These are phyloP conservation scores for Poteriospumella lacustris DNA, from an alignment of 108 stramenopile genomes.

Conservation along the genomic window DNA sequence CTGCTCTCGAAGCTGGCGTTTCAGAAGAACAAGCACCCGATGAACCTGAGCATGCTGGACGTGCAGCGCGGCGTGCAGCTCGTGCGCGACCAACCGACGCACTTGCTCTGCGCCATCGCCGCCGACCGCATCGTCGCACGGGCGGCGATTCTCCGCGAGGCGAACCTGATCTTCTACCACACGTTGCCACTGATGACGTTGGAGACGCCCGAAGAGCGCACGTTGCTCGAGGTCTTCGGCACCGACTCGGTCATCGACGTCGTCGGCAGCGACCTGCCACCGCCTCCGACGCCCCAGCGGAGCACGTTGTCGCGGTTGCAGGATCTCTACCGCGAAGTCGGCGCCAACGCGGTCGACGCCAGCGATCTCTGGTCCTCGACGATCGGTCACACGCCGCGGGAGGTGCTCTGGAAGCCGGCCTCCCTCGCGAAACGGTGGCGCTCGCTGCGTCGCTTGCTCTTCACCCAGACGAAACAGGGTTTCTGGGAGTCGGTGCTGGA, in stretches of 20 bases:
- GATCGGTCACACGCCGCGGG: too few species aligned
- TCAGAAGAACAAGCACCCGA: neutral
- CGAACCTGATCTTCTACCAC: slow-evolving; percentile 63
- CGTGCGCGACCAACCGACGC: too few species aligned
- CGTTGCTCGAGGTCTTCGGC: slow-evolving; percentile 52
- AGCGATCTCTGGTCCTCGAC: neutral
- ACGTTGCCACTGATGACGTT: slow-evolving; percentile 70
- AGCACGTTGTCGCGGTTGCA: too few species aligned
- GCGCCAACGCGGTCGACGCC: too few species aligned
- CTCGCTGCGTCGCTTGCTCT: slow-evolving; percentile 55
- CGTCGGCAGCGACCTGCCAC: neutral
- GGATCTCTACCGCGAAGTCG: too few species aligned
- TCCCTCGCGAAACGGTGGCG: too few species aligned
- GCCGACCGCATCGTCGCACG: slow-evolving; percentile 57
- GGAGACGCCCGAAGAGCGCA: slow-evolving; percentile 71
- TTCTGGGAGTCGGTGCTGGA: slow-evolving; percentile 67
- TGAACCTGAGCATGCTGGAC: neutral
- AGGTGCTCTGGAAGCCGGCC: too few species aligned
- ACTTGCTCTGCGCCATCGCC: too few species aligned
- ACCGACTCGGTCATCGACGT: neutral
- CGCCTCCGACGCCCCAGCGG: too few species aligned
- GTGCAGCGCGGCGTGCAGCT: slow-evolving; percentile 11
- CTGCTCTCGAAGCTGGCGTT: slow-evolving; percentile 31
- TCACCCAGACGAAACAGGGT: slow-evolving; percentile 65
- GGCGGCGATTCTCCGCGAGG: slow-evolving; percentile 64